Evolutionary conservation across 2,329 filamentous ascomycete species (phyloP), one percentile per base, ranked within the genome.

Genomic region (Penicillium hesseltinei): DNA sequence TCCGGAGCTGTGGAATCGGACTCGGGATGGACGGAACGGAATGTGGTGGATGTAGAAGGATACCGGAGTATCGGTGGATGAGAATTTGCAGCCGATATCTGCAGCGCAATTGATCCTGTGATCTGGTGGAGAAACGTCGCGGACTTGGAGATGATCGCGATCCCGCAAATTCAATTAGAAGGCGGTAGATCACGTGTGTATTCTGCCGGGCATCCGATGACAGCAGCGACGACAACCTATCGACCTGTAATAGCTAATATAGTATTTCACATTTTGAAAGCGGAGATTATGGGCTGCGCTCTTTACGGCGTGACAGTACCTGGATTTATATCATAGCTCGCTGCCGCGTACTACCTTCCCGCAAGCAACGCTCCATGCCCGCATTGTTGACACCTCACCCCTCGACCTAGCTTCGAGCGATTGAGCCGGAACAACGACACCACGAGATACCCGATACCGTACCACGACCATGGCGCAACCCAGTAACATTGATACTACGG

Each of bases 401-500:
- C 35, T 47, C 25, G 43, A 45, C 36, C 39, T 35, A 47, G 48
- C 54, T 52, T 50, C 48, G 38, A 56, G 43, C 33, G 43, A 47
- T 47, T 45, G 56, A 60, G 48, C 55, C 31, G 48, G 45, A 40
- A 51, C 43, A 25, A 48, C 46, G 46, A 45, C 13, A 39, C 17
- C 13, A 49, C 45, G 19, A 39, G 23, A 45, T 51, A 45, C 19
- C 31, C 21, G 21, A 52, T 29, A 54, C 19, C 21, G 21, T 11
- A 60, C 54, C 35, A 44, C 19, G 9, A 54, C 49, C 33, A 78
- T 78, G 74, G 71, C 74, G 31, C 69, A 69, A 61, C 65, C 67
- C 25, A 63, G 64, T 55, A 71, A 71, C 38, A 57, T 71, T 25
- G 71, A 90, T 84, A 86, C 88, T 85, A 80, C 78, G 57, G 77